Base-by-base conservation (phyloP, 495 filamentous ascomycete genomes). In the Penicillium coprophilum region DNA sequence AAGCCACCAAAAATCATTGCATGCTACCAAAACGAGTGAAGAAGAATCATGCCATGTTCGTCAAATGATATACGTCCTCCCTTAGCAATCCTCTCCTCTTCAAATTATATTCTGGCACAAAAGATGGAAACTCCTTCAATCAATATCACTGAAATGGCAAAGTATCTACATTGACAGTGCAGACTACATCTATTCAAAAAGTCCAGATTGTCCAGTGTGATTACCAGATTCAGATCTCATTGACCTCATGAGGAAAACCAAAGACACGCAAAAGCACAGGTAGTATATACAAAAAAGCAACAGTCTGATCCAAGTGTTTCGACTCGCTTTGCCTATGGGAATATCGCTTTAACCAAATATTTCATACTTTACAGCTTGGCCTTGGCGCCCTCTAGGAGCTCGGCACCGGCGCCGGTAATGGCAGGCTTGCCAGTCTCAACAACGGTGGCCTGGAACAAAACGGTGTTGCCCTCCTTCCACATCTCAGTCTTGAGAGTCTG, bases 401-500 rank as follows among this genome's bases (percentile, higher is more conserved):
- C 93, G 3, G 86, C 92, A 17, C 91, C 93, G 19, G 89, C 95
- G 12, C 87, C 91, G 10, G 83, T 82, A 73, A 98, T 96, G 58
- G 88, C 90, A 60, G 92, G 75, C 81, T 96, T 97, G 44, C 94
- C 95, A 48, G 94, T 98, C 82, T 98, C 94, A 66, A 92, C 90
- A 40, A 98, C 94, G 67, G 83, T 93, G 19, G 86, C 85, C 82
- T 97, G 92, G 80, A 98, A 98, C 46, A 96, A 73, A 24, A 98
- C 86, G 66, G 83, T 87, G 58, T 82, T 82, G n/a, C 85, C 88
- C 68, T 93, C 91, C 82, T 91, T 96, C 94, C 94, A 98, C 90
- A 96, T 96, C 84, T 97, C 94, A 30, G 92, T 97, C 64, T 85
- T 83, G 34, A 98, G 82, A 49, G 91, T 97, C 84, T 98, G 90